Conservation (phyloP, 768 basidiomycete species). For the Suillus spraguei region DNA sequence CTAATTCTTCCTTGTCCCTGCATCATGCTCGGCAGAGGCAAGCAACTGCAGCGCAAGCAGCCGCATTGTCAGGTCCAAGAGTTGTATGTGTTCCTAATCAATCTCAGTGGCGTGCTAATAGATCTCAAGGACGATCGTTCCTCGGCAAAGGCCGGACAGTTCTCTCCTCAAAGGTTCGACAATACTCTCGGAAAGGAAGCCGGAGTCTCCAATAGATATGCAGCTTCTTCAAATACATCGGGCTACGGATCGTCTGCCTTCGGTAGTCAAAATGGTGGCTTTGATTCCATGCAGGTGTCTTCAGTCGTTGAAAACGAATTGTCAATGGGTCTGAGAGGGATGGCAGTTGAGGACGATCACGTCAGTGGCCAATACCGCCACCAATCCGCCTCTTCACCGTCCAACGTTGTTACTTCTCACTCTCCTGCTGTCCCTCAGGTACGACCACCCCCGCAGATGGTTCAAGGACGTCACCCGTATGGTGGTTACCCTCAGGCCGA, state of each 20-base stretch:
- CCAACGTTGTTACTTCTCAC: slow-evolving; percentile 31
- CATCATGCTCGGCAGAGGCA: slow-evolving; percentile 52
- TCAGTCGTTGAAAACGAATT: slow-evolving; percentile 55
- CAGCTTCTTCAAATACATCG: slow-evolving; percentile 44
- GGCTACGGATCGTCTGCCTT: slow-evolving; percentile 36
- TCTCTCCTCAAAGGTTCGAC: slow-evolving; percentile 59
- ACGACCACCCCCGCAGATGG: slow-evolving; percentile 44
- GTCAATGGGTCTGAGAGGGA: slow-evolving; percentile 59
- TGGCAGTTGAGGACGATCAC: slow-evolving; percentile 60
- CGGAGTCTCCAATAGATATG: slow-evolving; percentile 41
- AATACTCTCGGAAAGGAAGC: slow-evolving; percentile 44
- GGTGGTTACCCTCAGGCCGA: slow-evolving; percentile 55
- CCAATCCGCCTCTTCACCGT: slow-evolving; percentile 31
- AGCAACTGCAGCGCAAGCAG: slow-evolving; percentile 38
- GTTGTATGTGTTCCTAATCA: slow-evolving; percentile 35
- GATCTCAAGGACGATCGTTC: slow-evolving; percentile 49
- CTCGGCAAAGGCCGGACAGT: slow-evolving; percentile 48
- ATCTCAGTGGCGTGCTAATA: slow-evolving; percentile 17
- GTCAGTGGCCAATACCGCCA: slow-evolving; percentile 42
- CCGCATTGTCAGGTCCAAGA: slow-evolving; percentile 42
- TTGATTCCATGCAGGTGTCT: slow-evolving; percentile 42
- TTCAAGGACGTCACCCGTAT: slow-evolving; percentile 50
- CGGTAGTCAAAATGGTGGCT: slow-evolving; percentile 31
- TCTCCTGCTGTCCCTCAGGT: slow-evolving; percentile 37
- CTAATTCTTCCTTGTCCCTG: slow-evolving; percentile 41